Evolutionary conservation across 1,284 basidiomycete species (phyloP).

Genomic region (Tilletia walkeri): DNA sequence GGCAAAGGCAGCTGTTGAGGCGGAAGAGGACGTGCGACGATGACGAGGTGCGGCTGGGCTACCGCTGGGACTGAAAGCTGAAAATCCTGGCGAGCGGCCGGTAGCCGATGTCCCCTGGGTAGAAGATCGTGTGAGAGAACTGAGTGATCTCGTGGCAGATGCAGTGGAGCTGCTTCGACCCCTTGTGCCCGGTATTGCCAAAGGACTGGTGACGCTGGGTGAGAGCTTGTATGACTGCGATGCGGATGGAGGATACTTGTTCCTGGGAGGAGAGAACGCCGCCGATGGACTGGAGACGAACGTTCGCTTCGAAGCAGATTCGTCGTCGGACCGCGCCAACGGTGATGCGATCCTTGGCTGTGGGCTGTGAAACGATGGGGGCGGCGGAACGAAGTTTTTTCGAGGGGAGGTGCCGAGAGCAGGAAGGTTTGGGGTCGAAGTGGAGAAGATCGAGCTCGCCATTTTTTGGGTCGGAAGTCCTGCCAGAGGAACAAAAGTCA

Average conservation of each 20-base stretch:
- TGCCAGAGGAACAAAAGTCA: too few relatives aligned
- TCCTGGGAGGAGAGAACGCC: neutral
- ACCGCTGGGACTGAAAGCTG: neutral
- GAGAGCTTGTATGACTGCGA: neutral
- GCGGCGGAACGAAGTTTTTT: neutral
- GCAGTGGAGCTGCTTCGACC: neutral
- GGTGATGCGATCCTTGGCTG: neutral
- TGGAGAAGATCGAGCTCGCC: neutral
- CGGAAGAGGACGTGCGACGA: neutral
- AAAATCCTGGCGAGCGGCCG: neutral
- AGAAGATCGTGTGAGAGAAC: neutral
- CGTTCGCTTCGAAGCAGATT: neutral
- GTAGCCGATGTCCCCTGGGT: neutral
- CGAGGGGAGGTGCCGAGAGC: neutral
- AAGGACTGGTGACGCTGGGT: neutral
- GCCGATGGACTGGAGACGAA: neutral
- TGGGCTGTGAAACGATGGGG: slow-evolving; percentile 9
- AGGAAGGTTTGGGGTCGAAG: neutral
- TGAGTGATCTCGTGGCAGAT: neutral
- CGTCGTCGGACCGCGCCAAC: neutral
- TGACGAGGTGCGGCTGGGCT: neutral
- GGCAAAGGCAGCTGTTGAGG: neutral
- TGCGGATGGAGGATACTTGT: slow-evolving; percentile 4
- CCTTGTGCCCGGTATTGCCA: neutral
- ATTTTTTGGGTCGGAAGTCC: neutral